These are phyloP conservation scores for Mortierella claussenii DNA, from an alignment of 192 early-diverging fungal species.

Conservation along the genomic window DNA sequence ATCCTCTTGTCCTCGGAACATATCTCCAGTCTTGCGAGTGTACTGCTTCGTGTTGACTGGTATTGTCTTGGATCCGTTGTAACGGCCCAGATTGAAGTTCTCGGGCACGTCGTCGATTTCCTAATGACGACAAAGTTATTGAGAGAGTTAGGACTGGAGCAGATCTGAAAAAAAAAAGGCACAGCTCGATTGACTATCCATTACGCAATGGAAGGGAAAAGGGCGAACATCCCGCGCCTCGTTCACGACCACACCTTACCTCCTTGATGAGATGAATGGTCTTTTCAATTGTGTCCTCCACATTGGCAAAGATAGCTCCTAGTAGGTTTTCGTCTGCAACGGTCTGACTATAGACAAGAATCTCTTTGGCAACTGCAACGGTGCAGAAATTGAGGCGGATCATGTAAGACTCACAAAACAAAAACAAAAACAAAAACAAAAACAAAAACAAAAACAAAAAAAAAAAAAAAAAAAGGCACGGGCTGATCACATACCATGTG, in stretches of 20 bases:
- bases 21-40: slow-evolving; percentile 56
- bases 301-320: slow-evolving; percentile 69
- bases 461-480: slow-evolving; percentile 8
- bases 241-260: too few species aligned
- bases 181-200: too few species aligned
- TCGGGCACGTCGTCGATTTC: slow-evolving; percentile 69
- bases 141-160: background rate
- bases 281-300: slow-evolving; percentile 55
- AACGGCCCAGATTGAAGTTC: slow-evolving; percentile 57
- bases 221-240: too few species aligned
- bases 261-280: slow-evolving; percentile 55
- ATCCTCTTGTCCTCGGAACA: slow-evolving; percentile 67
- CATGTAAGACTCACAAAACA: background rate
- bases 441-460: background rate
- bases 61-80: slow-evolving; percentile 67
- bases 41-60: slow-evolving; percentile 72
- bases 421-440: background rate
- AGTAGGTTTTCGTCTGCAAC: slow-evolving; percentile 62
- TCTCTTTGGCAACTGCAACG: slow-evolving; percentile 57
- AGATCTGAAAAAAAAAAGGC: background rate
- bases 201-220: too few species aligned
- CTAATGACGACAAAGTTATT: slow-evolving; percentile 49
- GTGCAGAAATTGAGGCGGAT: background rate
- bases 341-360: slow-evolving; percentile 62
- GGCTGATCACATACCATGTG: background rate